Evolutionary conservation across 306 rosid genomes (phyloP), one percentile per base, ranked within the genome.

Genomic region (Dicorynia guianensis): DNA sequence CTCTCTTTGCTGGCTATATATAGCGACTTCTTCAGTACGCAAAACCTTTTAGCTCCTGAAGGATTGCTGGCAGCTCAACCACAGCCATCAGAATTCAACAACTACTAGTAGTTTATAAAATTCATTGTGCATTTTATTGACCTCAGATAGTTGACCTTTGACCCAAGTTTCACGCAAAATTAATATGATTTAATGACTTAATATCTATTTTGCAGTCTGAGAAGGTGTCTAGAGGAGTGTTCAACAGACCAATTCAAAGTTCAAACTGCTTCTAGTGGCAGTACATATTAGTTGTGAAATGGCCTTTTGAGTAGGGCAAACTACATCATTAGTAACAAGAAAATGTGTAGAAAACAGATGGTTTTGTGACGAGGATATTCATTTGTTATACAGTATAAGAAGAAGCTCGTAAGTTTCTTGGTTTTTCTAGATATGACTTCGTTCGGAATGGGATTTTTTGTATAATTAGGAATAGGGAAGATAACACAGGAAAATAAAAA

Each of bases 41-140:
- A 39, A 43, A 20, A 0, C 12, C 14, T 12, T 47, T 57, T 9
- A 14, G 49, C 20, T 33, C 30, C 53, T 4, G 47, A 53, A 53
- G 8, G 38, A 15, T 69, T 78, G 49, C 30, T 52, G 66, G 46
- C 56, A 70, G 72, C 70, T 77, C 63, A 74, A 80, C 84, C 36
- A 35, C 76, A 34, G 30, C 72, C 30, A 61, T 52, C 46, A 60
- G 66, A 74, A 67, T 42, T 74, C 57, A 72, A 52, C 64, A 72
- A 49, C 71, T 57, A 3, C 52, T 8, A 46, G 4, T 13, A 25
- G 30, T 25, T 25, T 25, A 25, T 25, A 25, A 25, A 25, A 25
- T 25, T 25, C 30, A 25, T 25, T 2, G 30, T 25, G 1, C 30
- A 25, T 25, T 25, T 25, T 25, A 1, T 46, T 46, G 50, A 46